Conservation (phyloP, 2,329 filamentous ascomycete species). For the Xylaria sp. region DNA sequence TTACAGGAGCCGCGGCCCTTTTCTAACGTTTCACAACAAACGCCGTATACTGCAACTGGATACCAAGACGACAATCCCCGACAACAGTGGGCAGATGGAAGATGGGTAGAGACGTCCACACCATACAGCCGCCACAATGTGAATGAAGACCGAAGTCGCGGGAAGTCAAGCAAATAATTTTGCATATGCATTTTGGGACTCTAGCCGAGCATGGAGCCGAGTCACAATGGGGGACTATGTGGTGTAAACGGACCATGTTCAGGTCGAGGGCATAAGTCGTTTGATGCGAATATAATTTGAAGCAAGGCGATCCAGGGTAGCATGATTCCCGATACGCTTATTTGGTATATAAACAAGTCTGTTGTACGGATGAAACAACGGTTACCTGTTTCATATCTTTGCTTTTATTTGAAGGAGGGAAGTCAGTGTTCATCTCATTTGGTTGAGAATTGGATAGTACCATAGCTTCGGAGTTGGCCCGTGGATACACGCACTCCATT, state of each 20-base stretch:
- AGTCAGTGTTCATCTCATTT: not conserved
- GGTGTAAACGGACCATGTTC: not conserved
- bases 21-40: slow-evolving; percentile 32
- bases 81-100: slow-evolving; percentile 28
- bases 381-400: not conserved
- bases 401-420: slow-evolving; percentile 14
- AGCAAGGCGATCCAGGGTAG: slow-evolving; percentile 30
- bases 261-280: slow-evolving; percentile 8
- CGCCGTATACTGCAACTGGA: slow-evolving; percentile 20
- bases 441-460: not conserved
- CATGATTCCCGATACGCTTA: slow-evolving; percentile 14
- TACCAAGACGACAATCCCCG: slow-evolving; percentile 22
- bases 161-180: slow-evolving; percentile 35
- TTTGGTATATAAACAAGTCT: not conserved
- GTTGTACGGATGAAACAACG: not conserved
- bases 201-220: slow-evolving; percentile 38
- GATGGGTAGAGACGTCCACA: slow-evolving; percentile 38
- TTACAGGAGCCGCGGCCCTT: slow-evolving; percentile 34
- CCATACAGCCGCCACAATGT: slow-evolving; percentile 32
- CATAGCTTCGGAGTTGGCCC: not conserved
- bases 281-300: slow-evolving; percentile 15
- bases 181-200: slow-evolving; percentile 22
- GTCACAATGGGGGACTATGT: not conserved
- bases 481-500: not conserved
- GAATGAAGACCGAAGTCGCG: slow-evolving; percentile 34